A percentile compares a stretch with the other conserved stretches of the same genome.
phyloP scores from a whole-genome alignment of 2,329 filamentous ascomycete genomes.

The Eutypa lata region DNA sequence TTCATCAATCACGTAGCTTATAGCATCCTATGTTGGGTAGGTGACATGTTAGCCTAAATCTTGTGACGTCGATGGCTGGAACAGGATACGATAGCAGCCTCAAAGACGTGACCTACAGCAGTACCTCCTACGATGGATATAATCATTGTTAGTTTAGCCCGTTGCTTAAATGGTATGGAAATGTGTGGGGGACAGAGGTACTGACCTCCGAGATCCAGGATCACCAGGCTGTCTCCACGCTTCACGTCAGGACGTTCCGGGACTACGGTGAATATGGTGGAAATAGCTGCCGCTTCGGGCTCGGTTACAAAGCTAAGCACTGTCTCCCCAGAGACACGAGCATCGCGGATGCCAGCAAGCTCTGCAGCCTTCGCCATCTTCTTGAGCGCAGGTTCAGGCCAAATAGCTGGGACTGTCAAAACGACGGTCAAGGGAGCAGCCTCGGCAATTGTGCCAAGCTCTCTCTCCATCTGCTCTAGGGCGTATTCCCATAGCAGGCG shows the following conservation, averaged over 20 bases:
- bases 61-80: too few relatives aligned
- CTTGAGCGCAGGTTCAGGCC: conserved; percentile 11
- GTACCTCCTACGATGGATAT: conserved; percentile 4
- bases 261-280: conserved; percentile 30
- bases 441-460: conserved; percentile 2
- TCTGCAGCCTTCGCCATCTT: conserved; percentile 36
- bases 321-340: conserved; percentile 24
- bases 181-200: not conserved
- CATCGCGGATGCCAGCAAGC: conserved; percentile 33
- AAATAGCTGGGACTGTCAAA: conserved; percentile 14
- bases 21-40: conserved; percentile 12
- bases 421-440: conserved; percentile 10
- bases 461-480: conserved; percentile 4
- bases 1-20: conserved; percentile 13
- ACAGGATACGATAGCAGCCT: too few relatives aligned
- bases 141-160: not conserved
- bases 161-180: not conserved
- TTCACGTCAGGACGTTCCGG: conserved; percentile 17
- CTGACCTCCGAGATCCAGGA: conserved; percentile 28
- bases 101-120: conserved; percentile 1
- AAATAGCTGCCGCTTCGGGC: conserved; percentile 44
- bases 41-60: too few relatives aligned
- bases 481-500: conserved; percentile 9
- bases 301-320: conserved; percentile 36
- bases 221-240: conserved; percentile 22